Evolutionary conservation across 306 rosid genomes (phyloP).

Genomic region (Cucurbita pepo): DNA sequence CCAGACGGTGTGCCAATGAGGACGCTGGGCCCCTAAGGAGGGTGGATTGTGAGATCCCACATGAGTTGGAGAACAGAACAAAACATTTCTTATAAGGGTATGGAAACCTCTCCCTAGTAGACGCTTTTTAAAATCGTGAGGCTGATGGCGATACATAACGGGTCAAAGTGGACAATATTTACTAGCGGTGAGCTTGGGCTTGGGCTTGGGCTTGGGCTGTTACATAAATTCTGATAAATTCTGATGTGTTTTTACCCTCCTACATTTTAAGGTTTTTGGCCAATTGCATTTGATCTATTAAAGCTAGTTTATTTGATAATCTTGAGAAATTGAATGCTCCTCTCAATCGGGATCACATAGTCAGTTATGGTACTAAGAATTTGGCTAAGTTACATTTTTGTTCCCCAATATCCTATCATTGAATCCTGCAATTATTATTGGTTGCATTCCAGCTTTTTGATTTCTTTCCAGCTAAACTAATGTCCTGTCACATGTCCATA

Average conservation of each 20-base stretch:
- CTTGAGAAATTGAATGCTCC: conserved; percentile 17
- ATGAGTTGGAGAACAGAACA: too few relatives aligned
- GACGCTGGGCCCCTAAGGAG: too few relatives aligned
- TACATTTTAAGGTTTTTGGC: conserved; percentile 12
- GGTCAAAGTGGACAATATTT: too few relatives aligned
- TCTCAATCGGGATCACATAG: conserved; percentile 23
- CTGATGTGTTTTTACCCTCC: background rate
- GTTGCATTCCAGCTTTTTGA: background rate
- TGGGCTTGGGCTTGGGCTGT: too few relatives aligned
- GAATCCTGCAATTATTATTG: background rate
- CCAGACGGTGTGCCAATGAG: too few relatives aligned
- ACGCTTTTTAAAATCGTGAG: too few relatives aligned
- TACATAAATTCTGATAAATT: background rate
- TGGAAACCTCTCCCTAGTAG: too few relatives aligned
- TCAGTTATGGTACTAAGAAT: background rate
- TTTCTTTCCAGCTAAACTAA: background rate
- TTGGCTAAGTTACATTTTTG: background rate
- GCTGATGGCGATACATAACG: too few relatives aligned
- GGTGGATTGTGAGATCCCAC: too few relatives aligned
- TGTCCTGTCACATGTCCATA: background rate
- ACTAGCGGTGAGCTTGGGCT: too few relatives aligned
- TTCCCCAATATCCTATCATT: background rate
- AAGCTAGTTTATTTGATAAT: conserved; percentile 12
- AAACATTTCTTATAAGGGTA: too few relatives aligned
- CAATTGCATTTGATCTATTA: conserved; percentile 11